Evolutionary conservation across 1,139 yeast species (phyloP), one percentile per base, ranked within the genome.

Genomic region (Kodamaea anthophila): DNA sequence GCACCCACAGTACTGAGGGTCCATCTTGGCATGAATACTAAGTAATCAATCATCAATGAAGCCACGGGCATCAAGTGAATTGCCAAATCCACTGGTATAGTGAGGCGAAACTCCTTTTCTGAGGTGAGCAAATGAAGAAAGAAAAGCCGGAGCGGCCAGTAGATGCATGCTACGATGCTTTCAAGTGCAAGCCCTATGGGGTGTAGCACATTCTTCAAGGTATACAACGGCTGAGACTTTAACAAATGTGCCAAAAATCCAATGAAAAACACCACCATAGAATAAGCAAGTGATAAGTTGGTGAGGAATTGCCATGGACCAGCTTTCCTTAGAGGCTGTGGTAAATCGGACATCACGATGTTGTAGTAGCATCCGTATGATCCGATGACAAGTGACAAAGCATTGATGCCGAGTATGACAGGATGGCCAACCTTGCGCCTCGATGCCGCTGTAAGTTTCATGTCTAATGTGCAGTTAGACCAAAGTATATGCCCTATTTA

Each of bases 291-390:
- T 26, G 82, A 70, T 9, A 78, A 47, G 46, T 77, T 79, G 9
- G 91, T 80, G 29, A 80, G 58, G 47, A 80, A 80, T 48, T 80
- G 87, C 58, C 70, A 70, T 35, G 69, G 79, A 2, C 88, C 88
- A 0, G 76, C 87, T 9, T 53, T 51, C 4, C 44, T 56, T 21
- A 79, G 51, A 27, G 57, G 60, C 1, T 53, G 58, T 1, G 87
- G 85, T 15, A 75, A 51, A n/a, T 32, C 39, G 12, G 35, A 29
- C 12, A 26, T 25, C 8, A 49, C 25, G 15, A 52, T 41, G 25
- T 45, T 40, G 14, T 34, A 28, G 32, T 46, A 33, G 5, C 55
- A 35, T 1, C 70, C 71, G 34, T 49, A 58, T 3, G 31, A 21
- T 2, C 70, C 68, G 23, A 60, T 43, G 2, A 40, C 40, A 4